Base-by-base conservation (phyloP, 2,329 filamentous ascomycete genomes). In the Botryosphaeria agaves region DNA sequence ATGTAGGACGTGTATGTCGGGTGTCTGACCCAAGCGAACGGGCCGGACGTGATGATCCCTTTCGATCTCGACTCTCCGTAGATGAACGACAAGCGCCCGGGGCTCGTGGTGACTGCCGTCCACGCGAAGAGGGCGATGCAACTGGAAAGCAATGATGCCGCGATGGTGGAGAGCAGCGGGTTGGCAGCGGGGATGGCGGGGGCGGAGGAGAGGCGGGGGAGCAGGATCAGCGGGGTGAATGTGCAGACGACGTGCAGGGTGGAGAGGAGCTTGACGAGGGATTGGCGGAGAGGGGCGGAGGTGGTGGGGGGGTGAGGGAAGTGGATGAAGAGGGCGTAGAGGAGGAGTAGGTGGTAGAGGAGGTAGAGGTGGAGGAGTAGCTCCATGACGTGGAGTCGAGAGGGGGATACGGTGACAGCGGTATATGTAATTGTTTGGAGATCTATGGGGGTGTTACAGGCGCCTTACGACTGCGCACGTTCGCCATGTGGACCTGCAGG, bases 1-100 rank as follows among this genome's bases (percentile, higher is more conserved):
- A 4, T 12, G 14, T 34, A 34, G 7, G 23, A 21, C 1, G 24
- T 24, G 16, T 34, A 34, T 2, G 28, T 29, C 8, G 32, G 32
- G 14, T 34, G 32, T 7, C 32, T 21, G 6, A 32, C 23, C 12
- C 26, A 18, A 5, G 32, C 32, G 18, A 31, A 34, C 18, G 32
- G 32, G 8, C 32, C 32, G 14, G 12, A 23, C 7, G 26, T 25
- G 29, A 34, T 28, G 6, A 34, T 24, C 5, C 28, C 15, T 16
- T 16, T 19, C 21, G 32, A 29, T 5, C 28, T 34, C 3, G 31
- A 28, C 5, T 15, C 20, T n/a, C 32, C 32, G 18, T 31, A 34
- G 18, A 34, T 34, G 23, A 34, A 21, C 4, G 20, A 18, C 2
- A 34, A 18, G 5, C 30, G 14, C 3, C 32, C 28, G 11, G 18